Percentiles rank a stretch among this genome's conserved stretches.
Evolutionary conservation across 129 eudicot genomes (phyloP).

Genomic region (Saposhnikovia divaricata): DNA sequence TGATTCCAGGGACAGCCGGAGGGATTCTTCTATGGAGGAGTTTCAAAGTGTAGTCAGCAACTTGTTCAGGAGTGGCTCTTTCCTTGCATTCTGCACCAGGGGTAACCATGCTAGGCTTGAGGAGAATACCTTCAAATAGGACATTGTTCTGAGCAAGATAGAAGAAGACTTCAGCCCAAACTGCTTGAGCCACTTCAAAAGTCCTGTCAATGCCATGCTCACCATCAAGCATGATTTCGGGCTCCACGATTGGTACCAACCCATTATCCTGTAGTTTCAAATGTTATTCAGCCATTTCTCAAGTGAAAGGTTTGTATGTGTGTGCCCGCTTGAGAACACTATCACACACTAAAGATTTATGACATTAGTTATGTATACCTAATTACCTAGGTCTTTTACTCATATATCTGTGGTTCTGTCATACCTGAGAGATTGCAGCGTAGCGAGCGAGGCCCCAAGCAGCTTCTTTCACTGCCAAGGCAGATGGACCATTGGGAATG

Average conservation of each 20-base stretch:
- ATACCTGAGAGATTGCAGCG: slow-evolving; percentile 81
- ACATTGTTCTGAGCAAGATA: slow-evolving; percentile 82
- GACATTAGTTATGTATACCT: neutral
- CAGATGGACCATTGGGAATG: slow-evolving; percentile 94
- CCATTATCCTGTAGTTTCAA: slow-evolving; percentile 52
- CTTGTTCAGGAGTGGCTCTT: slow-evolving; percentile 69
- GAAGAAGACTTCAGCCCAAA: slow-evolving; percentile 86
- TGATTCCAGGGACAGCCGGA: slow-evolving; percentile 90
- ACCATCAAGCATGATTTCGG: slow-evolving; percentile 83
- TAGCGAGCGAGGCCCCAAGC: slow-evolving; percentile 97
- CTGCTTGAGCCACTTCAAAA: slow-evolving; percentile 75
- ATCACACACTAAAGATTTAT: neutral
- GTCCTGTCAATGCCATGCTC: slow-evolving; percentile 82
- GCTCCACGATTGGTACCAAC: slow-evolving; percentile 90
- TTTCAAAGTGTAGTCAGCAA: slow-evolving; percentile 67
- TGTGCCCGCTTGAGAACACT: neutral
- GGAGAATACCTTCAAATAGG: slow-evolving; percentile 70
- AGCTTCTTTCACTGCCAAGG: slow-evolving; percentile 90
- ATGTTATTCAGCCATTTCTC: neutral
- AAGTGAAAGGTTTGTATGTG: neutral
- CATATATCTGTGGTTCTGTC: neutral
- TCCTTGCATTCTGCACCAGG: slow-evolving; percentile 93
- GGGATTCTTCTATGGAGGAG: slow-evolving; percentile 78
- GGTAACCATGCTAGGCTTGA: slow-evolving; percentile 95
- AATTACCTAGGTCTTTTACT: neutral